Percentiles rank a stretch among this genome's conserved stretches.
phyloP scores from a whole-genome alignment of 73 alveolate species.

The Durusdinium trenchii region DNA sequence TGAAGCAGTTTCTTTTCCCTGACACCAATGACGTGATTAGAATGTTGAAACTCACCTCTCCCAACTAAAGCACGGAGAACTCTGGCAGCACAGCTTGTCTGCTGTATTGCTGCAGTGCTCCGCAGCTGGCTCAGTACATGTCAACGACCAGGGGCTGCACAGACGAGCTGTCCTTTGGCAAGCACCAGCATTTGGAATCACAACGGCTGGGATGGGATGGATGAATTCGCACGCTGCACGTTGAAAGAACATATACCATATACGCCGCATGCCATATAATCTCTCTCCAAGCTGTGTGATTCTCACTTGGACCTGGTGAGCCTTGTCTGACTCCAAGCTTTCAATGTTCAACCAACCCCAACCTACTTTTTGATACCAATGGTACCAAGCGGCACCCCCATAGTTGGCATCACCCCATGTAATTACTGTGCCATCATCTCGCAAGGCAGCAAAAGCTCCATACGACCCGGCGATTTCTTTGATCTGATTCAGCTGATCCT shows the following conservation, averaged over 20 bases:
- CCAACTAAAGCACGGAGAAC: no score
- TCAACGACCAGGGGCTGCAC: constrained; percentile 77
- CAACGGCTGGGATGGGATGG: no score
- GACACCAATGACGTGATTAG: no score
- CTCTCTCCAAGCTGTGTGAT: no score
- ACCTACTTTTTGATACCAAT: no score
- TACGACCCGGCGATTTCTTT: constrained; percentile 33
- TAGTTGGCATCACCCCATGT: constrained; percentile 90
- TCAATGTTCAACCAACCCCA: background rate
- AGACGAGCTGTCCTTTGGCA: constrained; percentile 52
- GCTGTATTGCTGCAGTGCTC: background rate
- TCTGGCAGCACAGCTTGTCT: background rate
- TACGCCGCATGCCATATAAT: no score
- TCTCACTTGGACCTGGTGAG: background rate
- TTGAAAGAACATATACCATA: no score
- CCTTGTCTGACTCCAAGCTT: background rate
- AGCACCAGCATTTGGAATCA: background rate
- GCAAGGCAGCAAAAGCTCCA: constrained; percentile 75
- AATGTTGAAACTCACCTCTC: no score
- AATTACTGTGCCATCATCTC: constrained; percentile 18
- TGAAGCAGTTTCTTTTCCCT: no score
- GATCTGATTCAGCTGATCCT: constrained; percentile 10
- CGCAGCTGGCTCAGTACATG: background rate
- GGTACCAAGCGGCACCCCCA: constrained; percentile 49
- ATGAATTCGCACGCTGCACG: no score